A percentile compares a stretch with the other conserved stretches of the same genome.
Evolutionary conservation across 805 yeast genomes (phyloP).

Genomic region (Candida sphagnicola): DNA sequence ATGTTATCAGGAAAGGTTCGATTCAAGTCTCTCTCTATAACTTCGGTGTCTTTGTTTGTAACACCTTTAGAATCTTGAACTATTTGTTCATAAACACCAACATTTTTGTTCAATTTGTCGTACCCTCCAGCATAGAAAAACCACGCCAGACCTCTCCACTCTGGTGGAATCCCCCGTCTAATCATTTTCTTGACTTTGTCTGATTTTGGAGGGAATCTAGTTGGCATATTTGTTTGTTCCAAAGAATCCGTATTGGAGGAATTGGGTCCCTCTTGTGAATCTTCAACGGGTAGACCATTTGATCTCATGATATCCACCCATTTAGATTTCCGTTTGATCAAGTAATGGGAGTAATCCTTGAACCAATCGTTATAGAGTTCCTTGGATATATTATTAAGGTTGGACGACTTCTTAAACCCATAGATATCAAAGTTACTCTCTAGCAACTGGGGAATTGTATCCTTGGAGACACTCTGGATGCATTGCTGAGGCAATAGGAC

Average conservation of each 20-base stretch:
- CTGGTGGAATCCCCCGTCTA: conserved; percentile 92
- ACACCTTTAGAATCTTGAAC: conserved; percentile 52
- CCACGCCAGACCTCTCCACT: conserved; percentile 98
- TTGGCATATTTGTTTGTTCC: conserved; percentile 37
- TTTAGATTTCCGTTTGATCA: conserved; percentile 62
- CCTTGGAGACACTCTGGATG: background rate
- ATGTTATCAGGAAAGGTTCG: conserved; percentile 94
- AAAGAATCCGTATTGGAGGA: background rate
- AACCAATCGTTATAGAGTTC: conserved; percentile 75
- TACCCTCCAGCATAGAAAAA: conserved; percentile 88
- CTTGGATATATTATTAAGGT: conserved; percentile 41
- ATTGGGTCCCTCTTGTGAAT: conserved; percentile 10
- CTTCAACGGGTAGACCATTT: conserved; percentile 53
- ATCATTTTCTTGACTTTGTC: conserved; percentile 77
- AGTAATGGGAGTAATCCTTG: conserved; percentile 58
- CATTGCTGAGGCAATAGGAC: background rate
- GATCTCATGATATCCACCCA: conserved; percentile 70
- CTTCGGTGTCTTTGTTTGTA: conserved; percentile 76
- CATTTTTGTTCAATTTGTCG: conserved; percentile 62
- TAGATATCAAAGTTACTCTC: conserved; percentile 56
- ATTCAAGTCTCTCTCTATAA: conserved; percentile 89
- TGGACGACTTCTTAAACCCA: conserved; percentile 75
- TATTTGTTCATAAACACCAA: conserved; percentile 70
- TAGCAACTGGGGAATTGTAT: conserved; percentile 10
- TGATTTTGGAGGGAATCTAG: conserved; percentile 71